phyloP scores from a whole-genome alignment of 331 rosid species.

The Cydonia oblonga region DNA sequence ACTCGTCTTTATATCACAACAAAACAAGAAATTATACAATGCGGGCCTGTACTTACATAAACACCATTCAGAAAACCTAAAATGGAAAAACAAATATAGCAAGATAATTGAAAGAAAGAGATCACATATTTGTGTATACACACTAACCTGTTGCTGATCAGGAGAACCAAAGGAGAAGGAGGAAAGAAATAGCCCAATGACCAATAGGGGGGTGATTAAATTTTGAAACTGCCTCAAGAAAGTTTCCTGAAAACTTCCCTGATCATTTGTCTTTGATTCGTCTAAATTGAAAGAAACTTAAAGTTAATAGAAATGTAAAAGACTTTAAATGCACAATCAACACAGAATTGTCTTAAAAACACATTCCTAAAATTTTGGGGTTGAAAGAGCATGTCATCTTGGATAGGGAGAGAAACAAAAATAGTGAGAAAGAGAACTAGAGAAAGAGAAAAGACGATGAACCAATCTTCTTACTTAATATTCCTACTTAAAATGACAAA shows the following conservation, averaged over 20 bases:
- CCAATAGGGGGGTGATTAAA: constrained; percentile 39
- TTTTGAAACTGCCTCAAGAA: constrained; percentile 50
- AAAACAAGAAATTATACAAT: background rate
- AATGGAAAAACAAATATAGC: background rate
- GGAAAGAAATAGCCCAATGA: constrained; percentile 46
- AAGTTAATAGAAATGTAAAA: constrained; percentile 3
- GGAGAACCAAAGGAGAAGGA: constrained; percentile 41
- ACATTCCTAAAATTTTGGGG: background rate
- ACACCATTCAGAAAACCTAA: background rate
- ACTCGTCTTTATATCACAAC: background rate
- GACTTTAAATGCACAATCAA: background rate
- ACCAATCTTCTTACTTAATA: background rate
- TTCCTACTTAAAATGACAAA: too few relatives aligned
- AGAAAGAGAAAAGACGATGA: background rate
- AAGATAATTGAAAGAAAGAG: background rate
- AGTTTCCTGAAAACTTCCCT: constrained; percentile 40
- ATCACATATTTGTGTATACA: background rate
- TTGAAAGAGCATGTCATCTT: background rate
- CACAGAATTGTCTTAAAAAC: background rate
- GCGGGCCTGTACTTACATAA: background rate
- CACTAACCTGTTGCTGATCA: constrained; percentile 67
- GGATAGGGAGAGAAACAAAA: background rate
- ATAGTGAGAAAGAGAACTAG: background rate
- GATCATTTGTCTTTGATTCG: constrained; percentile 50
- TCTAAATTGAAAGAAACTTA: constrained; percentile 29